phyloP scores from a whole-genome alignment of 2,329 filamentous ascomycete species.

The Stachybotrys echinatus region DNA sequence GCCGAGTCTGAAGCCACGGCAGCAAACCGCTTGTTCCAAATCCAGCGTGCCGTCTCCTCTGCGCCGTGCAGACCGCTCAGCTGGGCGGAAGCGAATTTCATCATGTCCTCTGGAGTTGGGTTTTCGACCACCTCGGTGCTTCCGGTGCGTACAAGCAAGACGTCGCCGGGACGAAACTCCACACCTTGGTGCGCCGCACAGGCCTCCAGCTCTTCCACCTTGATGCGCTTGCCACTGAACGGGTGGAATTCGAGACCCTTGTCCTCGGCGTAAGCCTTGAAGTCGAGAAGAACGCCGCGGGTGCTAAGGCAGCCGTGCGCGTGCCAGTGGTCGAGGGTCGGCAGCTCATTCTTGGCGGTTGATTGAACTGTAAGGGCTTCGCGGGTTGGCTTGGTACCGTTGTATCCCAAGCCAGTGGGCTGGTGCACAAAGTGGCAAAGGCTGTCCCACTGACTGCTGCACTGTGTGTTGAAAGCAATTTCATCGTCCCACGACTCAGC shows the following conservation, averaged over 20 bases:
- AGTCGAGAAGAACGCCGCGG: constrained; percentile 53
- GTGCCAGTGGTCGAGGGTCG: constrained; percentile 46
- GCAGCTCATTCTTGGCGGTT: constrained; percentile 23
- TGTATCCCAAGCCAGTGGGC: constrained; percentile 40
- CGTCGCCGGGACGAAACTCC: constrained; percentile 60
- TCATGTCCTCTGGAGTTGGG: constrained; percentile 29
- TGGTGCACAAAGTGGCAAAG: constrained; percentile 42
- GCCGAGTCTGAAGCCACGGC: constrained; percentile 59
- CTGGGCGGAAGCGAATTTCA: constrained; percentile 20
- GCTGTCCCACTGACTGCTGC: constrained; percentile 52
- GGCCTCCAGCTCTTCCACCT: constrained; percentile 47
- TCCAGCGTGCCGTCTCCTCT: constrained; percentile 54
- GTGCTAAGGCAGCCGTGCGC: constrained; percentile 45
- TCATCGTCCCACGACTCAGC: constrained; percentile 40
- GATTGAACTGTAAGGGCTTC: constrained; percentile 20
- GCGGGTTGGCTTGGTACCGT: constrained; percentile 35
- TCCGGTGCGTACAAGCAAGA: constrained; percentile 61
- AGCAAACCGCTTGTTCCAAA: constrained; percentile 65
- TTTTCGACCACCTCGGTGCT: constrained; percentile 53
- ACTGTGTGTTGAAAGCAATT: constrained; percentile 50
- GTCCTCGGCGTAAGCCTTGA: constrained; percentile 40
- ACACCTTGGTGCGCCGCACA: constrained; percentile 56
- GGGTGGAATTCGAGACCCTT: constrained; percentile 46
- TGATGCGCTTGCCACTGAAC: constrained; percentile 48
- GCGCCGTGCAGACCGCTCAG: constrained; percentile 37